Conservation (phyloP, 2,329 filamentous ascomycete genomes). For the Zymoseptoria tritici region DNA sequence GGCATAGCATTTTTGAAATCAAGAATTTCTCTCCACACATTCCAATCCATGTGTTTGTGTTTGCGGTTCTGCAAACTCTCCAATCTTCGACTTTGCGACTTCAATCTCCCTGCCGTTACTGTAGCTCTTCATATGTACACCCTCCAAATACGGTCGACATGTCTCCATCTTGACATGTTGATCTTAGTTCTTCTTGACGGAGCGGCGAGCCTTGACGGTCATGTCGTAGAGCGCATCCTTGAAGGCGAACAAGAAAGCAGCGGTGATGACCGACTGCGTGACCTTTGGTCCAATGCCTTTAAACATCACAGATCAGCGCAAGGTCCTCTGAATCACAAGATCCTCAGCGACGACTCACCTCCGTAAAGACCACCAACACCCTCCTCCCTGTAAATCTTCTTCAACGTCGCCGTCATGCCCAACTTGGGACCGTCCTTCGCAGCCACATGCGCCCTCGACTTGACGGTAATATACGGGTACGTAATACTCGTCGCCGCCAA, state of each 20-base stretch:
- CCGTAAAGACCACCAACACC: slow-evolving; percentile 91
- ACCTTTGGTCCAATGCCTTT: slow-evolving; percentile 91
- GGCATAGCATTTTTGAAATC: neutral
- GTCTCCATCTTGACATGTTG: neutral
- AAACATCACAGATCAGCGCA: slow-evolving; percentile 3
- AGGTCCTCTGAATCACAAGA: neutral
- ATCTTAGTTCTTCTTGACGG: slow-evolving; percentile 14
- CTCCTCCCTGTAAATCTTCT: slow-evolving; percentile 75
- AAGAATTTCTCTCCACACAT: neutral
- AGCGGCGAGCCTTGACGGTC: slow-evolving; percentile 57
- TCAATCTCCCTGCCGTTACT: neutral
- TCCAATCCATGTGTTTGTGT: neutral
- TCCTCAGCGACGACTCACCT: slow-evolving; percentile 49
- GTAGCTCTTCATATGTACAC: neutral
- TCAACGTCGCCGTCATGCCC: slow-evolving; percentile 70
- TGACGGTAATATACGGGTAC: slow-evolving; percentile 98
- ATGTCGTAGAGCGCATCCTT: slow-evolving; percentile 92
- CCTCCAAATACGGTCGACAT: neutral
- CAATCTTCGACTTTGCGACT: neutral
- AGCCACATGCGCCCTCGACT: slow-evolving; percentile 94
- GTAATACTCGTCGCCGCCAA: slow-evolving; percentile 88
- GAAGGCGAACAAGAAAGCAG: slow-evolving; percentile 93
- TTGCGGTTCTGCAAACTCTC: neutral
- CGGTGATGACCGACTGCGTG: slow-evolving; percentile 91
- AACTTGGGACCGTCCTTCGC: slow-evolving; percentile 68